Evolutionary conservation across 2,329 filamentous ascomycete species (phyloP).

Genomic region (Colletotrichum eleusines): DNA sequence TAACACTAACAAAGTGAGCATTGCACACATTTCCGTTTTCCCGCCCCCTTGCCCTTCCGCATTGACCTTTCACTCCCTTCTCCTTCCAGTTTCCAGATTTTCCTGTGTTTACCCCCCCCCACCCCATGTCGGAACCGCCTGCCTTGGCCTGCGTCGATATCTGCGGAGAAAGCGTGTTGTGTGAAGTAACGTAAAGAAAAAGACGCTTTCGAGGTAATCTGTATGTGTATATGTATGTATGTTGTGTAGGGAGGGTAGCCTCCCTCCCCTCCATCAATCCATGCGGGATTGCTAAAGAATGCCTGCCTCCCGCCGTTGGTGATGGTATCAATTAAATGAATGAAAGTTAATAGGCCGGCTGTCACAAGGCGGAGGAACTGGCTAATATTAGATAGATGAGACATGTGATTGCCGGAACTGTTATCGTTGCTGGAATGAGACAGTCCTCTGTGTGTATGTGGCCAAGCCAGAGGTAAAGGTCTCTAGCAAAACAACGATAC

Average conservation of each 20-base stretch:
- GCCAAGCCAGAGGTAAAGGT: not conserved
- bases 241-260: not conserved
- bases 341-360: not conserved
- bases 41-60: not conserved
- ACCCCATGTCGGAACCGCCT: not conserved
- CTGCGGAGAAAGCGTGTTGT: not conserved
- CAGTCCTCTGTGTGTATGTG: not conserved
- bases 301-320: slow-evolving; percentile 15
- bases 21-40: not conserved
- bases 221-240: not conserved
- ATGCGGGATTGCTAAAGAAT: slow-evolving; percentile 12
- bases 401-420: not conserved
- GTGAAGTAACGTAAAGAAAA: not conserved
- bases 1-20: not conserved
- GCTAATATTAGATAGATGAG: not conserved
- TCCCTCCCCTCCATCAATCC: not conserved
- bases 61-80: not conserved
- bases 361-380: not conserved
- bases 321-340: not conserved
- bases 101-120: not conserved
- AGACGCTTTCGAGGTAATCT: not conserved
- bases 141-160: not conserved
- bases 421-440: not conserved
- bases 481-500: not conserved
- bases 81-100: not conserved